These are phyloP conservation scores for Antonospora locustae DNA, from an alignment of 371 early-diverging fungal species.

Conservation along the genomic window DNA sequence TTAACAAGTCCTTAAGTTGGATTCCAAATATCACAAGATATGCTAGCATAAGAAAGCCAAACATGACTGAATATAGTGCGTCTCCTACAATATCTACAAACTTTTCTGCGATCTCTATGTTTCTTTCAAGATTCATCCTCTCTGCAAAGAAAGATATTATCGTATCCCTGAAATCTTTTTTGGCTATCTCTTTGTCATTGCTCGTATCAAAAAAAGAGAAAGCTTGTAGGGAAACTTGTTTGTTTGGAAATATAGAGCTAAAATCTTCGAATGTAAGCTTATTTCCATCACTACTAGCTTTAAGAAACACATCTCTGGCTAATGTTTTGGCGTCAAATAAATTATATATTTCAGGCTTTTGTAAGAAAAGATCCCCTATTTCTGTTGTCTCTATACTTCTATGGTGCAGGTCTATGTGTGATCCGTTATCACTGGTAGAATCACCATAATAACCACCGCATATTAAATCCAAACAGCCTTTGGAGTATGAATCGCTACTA, in stretches of 20 bases:
- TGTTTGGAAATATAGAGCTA: conserved; percentile 47
- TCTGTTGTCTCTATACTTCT: conserved; percentile 11
- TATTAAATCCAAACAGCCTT: conserved; percentile 24
- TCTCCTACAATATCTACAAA: conserved; percentile 45
- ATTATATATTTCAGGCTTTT: conserved; percentile 42
- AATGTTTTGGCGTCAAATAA: conserved; percentile 44
- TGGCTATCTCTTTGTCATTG: conserved; percentile 33
- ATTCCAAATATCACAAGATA: conserved; percentile 50
- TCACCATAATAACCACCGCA: conserved; percentile 1
- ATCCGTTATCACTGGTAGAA: conserved; percentile 12
- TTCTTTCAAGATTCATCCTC: conserved; percentile 47
- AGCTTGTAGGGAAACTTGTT: conserved; percentile 48
- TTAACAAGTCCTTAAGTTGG: conserved; percentile 44
- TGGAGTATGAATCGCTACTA: not conserved
- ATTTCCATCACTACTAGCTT: conserved; percentile 30
- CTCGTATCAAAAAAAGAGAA: conserved; percentile 50
- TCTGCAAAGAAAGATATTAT: conserved; percentile 49
- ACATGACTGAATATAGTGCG: conserved; percentile 24
- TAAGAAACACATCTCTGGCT: conserved; percentile 50
- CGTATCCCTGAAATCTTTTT: conserved; percentile 53
- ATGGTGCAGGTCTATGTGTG: not conserved
- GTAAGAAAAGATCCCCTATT: conserved; percentile 19
- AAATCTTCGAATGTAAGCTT: conserved; percentile 46
- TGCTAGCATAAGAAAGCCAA: conserved; percentile 31
- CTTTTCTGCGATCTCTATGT: conserved; percentile 26